These are phyloP conservation scores for Stagonosporopsis vannaccii DNA, from an alignment of 2,329 filamentous ascomycete genomes.

Conservation along the genomic window DNA sequence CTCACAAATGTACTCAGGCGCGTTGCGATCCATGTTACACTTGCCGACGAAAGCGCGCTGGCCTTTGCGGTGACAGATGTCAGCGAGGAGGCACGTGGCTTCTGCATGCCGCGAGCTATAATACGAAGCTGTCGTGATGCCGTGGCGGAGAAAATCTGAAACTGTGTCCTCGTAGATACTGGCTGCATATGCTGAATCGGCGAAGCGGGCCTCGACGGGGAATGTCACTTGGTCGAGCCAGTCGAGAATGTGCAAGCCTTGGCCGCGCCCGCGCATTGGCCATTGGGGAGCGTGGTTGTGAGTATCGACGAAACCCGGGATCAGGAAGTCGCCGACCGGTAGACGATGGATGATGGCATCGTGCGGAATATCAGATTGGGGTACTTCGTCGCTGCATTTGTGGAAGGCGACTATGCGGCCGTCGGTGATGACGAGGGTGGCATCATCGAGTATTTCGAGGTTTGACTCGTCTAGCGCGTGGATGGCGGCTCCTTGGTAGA, in stretches of 20 bases:
- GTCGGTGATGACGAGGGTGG: background rate
- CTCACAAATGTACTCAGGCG: background rate
- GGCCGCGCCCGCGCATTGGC: background rate
- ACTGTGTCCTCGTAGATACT: background rate
- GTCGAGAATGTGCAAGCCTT: background rate
- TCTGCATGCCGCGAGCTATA: background rate
- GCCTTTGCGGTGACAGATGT: background rate
- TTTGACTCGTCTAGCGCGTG: background rate
- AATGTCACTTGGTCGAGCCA: background rate
- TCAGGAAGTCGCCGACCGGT: background rate
- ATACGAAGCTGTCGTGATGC: background rate
- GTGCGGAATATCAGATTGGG: background rate
- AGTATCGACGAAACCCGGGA: background rate
- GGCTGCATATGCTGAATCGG: background rate
- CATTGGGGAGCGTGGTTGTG: background rate
- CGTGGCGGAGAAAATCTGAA: background rate
- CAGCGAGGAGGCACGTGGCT: background rate
- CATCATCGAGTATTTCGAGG: background rate
- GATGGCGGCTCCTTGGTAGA: background rate
- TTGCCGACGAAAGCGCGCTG: background rate
- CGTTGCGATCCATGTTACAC: background rate
- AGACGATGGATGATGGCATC: background rate
- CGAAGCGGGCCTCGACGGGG: background rate
- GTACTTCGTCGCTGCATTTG: background rate
- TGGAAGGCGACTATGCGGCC: background rate